These are phyloP conservation scores for Tribonema minus DNA, from an alignment of 108 stramenopile species.

Conservation along the genomic window DNA sequence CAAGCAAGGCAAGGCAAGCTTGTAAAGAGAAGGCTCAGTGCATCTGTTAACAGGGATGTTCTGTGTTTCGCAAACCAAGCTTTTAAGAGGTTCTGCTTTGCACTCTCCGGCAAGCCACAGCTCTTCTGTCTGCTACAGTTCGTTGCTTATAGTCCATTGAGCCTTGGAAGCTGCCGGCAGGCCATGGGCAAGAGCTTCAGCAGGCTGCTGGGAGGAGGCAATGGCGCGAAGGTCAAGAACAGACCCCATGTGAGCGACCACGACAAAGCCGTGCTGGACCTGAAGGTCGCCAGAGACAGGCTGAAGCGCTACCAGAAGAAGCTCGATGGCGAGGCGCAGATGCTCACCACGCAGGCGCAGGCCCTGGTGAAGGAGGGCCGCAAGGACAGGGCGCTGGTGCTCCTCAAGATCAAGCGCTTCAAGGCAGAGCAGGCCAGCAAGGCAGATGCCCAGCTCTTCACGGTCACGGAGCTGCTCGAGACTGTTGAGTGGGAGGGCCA, in stretches of 20 bases:
- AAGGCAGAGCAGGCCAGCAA: slow-evolving; percentile 48
- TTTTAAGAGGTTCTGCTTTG: too few species aligned
- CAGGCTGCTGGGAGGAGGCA: neutral
- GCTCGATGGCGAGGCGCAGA: slow-evolving; percentile 32
- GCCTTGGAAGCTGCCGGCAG: neutral
- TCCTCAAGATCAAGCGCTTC: slow-evolving; percentile 48
- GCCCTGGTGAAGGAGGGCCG: slow-evolving; percentile 39
- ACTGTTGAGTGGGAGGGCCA: slow-evolving; percentile 54
- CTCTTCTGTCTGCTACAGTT: neutral
- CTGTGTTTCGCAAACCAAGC: too few species aligned
- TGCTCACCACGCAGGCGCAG: slow-evolving; percentile 30
- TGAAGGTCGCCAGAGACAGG: slow-evolving; percentile 53
- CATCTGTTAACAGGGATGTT: neutral
- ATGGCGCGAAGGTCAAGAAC: neutral
- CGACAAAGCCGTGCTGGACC: slow-evolving; percentile 55
- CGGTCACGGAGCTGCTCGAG: slow-evolving; percentile 46
- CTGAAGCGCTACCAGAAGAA: slow-evolving; percentile 53
- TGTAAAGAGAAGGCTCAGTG: neutral
- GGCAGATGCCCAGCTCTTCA: slow-evolving; percentile 54
- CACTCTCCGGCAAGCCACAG: neutral
- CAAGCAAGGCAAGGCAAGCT: neutral
- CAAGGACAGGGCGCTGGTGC: slow-evolving; percentile 46
- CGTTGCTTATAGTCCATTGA: neutral
- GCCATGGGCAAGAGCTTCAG: neutral
- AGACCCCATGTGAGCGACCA: slow-evolving; percentile 31